These are phyloP conservation scores for Ogataea nakhonphanomensis DNA, from an alignment of 805 yeast genomes.

Conservation along the genomic window DNA sequence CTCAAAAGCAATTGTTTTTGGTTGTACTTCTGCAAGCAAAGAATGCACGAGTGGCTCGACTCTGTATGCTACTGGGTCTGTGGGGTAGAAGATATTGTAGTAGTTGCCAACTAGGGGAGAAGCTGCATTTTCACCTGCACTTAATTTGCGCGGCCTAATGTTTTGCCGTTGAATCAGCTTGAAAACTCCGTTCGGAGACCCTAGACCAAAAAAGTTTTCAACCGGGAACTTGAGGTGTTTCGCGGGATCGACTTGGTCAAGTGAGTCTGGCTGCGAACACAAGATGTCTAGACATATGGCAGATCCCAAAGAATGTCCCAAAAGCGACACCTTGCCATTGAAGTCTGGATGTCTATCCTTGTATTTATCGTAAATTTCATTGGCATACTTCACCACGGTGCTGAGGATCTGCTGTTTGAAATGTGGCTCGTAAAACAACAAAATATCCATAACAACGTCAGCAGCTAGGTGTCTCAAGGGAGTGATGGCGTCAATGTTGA, in stretches of 20 bases:
- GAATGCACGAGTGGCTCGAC: slow-evolving; percentile 76
- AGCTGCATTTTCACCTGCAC: slow-evolving; percentile 15
- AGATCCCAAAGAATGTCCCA: slow-evolving; percentile 93
- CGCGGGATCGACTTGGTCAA: slow-evolving; percentile 25
- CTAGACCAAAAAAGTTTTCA: slow-evolving; percentile 72
- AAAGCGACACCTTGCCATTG: slow-evolving; percentile 74
- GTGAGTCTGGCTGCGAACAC: slow-evolving; percentile 41
- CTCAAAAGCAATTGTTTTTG: slow-evolving; percentile 57
- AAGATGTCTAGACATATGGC: slow-evolving; percentile 78
- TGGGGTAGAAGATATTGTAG: slow-evolving; percentile 83
- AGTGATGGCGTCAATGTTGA: slow-evolving; percentile 74
- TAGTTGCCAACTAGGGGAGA: slow-evolving; percentile 61
- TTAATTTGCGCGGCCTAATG: slow-evolving; percentile 42
- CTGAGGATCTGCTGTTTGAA: slow-evolving; percentile 60
- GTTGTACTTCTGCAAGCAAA: slow-evolving; percentile 45
- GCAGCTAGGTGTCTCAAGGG: slow-evolving; percentile 78
- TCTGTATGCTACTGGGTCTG: slow-evolving; percentile 89
- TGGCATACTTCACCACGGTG: slow-evolving; percentile 62
- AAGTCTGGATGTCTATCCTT: slow-evolving; percentile 63
- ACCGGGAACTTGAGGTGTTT: slow-evolving; percentile 63
- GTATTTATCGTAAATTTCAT: slow-evolving; percentile 57
- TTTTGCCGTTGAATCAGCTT: slow-evolving; percentile 65
- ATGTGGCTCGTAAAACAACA: slow-evolving; percentile 71
- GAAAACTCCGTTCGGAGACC: slow-evolving; percentile 89
- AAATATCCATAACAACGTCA: slow-evolving; percentile 80